These are phyloP conservation scores for Hypoxylon sp. DNA, from an alignment of 2,329 filamentous ascomycete species.

Conservation along the genomic window DNA sequence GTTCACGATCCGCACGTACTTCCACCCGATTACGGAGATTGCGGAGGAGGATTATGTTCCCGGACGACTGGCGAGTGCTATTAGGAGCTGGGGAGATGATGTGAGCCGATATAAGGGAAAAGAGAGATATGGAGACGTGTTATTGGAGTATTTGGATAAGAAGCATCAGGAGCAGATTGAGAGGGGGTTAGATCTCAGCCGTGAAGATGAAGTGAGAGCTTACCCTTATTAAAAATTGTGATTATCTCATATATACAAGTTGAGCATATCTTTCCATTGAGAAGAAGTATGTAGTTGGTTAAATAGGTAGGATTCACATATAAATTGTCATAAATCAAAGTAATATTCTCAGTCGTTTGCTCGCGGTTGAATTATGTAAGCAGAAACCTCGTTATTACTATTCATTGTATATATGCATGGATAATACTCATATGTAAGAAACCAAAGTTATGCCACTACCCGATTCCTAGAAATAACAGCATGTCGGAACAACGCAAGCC, in stretches of 20 bases:
- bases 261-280: neutral
- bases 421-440: no score
- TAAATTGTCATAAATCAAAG: neutral
- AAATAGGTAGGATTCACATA: neutral
- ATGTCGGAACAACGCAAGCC: conserved; percentile 37
- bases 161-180: conserved; percentile 81
- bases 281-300: neutral
- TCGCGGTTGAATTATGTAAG: conserved; percentile 6
- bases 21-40: conserved; percentile 78
- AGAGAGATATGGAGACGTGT: conserved; percentile 78
- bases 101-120: conserved; percentile 84
- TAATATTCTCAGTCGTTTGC: neutral
- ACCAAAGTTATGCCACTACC: conserved; percentile 2
- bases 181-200: conserved; percentile 71
- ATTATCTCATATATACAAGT: neutral
- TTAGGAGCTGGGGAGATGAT: conserved; percentile 86
- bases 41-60: conserved; percentile 82
- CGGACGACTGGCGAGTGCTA: conserved; percentile 80
- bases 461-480: conserved; percentile 26
- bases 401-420: no score
- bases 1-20: conserved; percentile 87
- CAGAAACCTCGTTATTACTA: neutral
- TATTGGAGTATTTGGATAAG: conserved; percentile 81
- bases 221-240: conserved; percentile 49
- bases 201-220: conserved; percentile 51